Evolutionary conservation across 108 stramenopile species (phyloP).

Genomic region (Cyclotella baltica): DNA sequence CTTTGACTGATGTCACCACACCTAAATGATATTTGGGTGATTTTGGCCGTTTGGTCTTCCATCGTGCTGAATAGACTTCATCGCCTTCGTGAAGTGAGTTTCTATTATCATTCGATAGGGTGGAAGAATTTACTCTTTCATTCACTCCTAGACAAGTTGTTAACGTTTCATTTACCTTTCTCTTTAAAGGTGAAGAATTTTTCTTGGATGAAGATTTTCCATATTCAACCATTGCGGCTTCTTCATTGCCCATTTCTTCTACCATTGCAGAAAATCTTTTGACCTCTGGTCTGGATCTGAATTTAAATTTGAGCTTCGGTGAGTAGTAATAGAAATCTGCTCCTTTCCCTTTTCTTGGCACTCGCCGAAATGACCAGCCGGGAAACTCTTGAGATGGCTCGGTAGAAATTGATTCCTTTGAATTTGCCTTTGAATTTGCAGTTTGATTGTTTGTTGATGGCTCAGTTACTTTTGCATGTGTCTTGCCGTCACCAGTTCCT

Average conservation of each 20-base stretch:
- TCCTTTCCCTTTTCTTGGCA: neutral
- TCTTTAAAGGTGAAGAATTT: neutral
- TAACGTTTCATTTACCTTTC: neutral
- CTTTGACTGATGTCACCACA: neutral
- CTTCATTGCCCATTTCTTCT: conserved; percentile 3
- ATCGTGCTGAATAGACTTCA: neutral
- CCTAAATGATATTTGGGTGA: neutral
- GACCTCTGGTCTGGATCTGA: neutral
- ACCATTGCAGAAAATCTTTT: neutral
- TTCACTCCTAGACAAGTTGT: neutral
- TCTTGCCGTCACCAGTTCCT: too few relatives aligned
- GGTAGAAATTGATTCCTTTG: neutral
- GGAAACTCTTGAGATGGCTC: conserved; percentile 1
- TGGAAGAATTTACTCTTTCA: neutral
- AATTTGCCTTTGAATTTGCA: neutral
- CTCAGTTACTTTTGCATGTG: neutral
- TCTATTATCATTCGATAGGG: neutral
- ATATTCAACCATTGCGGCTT: neutral
- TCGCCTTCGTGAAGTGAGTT: neutral
- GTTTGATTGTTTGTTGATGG: neutral
- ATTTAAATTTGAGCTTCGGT: neutral
- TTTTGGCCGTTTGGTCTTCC: neutral
- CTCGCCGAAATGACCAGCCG: neutral
- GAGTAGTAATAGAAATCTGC: neutral
- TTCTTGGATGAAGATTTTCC: neutral